Percentiles rank a stretch among this genome's conserved stretches.
These are phyloP conservation scores for Syzygium malaccense DNA, from an alignment of 441 rosid species.

Conservation along the genomic window DNA sequence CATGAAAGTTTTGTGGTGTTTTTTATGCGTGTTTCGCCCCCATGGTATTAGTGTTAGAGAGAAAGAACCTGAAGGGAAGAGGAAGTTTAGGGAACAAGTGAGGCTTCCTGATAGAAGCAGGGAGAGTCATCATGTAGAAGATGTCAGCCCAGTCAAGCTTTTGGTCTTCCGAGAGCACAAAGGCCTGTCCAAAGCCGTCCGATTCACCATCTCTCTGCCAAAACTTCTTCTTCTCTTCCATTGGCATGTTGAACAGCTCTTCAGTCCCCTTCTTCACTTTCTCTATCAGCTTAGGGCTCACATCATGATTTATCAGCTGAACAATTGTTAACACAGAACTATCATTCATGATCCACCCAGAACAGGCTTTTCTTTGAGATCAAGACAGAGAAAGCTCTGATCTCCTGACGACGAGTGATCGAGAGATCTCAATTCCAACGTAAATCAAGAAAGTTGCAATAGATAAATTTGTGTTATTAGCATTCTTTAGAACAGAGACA, in stretches of 20 bases:
- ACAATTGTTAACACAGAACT: not conserved
- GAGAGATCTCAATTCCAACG: not conserved
- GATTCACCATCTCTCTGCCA: not conserved
- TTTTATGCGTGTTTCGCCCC: not conserved
- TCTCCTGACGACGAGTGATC: too few species aligned
- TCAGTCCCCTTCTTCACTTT: not conserved
- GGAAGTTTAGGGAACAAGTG: slow-evolving; percentile 2
- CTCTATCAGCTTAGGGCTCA: not conserved
- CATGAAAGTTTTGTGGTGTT: too few species aligned
- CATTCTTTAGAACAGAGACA: not conserved
- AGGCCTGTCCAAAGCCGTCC: not conserved
- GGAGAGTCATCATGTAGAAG: not conserved
- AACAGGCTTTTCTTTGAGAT: not conserved
- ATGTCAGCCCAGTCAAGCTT: not conserved
- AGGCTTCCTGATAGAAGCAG: not conserved
- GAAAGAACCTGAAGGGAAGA: not conserved
- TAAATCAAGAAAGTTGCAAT: not conserved
- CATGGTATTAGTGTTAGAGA: not conserved
- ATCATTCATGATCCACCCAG: not conserved
- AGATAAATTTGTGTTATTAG: not conserved
- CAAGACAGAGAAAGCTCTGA: not conserved
- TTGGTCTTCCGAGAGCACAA: not conserved
- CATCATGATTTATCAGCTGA: not conserved
- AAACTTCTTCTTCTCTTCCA: not conserved
- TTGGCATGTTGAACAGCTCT: not conserved